phyloP scores from a whole-genome alignment of 331 rosid species.

The Acacia concinna region DNA sequence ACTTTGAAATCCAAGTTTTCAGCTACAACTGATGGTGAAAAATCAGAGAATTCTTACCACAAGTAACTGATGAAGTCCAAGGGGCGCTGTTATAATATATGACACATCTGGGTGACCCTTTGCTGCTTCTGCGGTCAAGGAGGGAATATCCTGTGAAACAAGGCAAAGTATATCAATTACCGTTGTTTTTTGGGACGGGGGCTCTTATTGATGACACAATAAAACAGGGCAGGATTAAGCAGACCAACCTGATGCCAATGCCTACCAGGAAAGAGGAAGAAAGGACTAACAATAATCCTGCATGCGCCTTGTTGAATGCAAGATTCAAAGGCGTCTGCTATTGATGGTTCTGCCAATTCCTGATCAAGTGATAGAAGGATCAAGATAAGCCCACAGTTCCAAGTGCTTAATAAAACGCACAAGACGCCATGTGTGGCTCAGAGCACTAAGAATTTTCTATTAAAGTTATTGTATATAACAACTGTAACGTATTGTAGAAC shows the following conservation, averaged over 20 bases:
- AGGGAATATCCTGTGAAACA: slow-evolving; percentile 81
- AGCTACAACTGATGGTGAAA: background rate
- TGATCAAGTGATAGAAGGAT: slow-evolving; percentile 34
- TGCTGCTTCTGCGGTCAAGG: slow-evolving; percentile 84
- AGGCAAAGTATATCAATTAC: slow-evolving; percentile 5
- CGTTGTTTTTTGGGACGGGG: background rate
- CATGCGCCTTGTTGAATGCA: slow-evolving; percentile 72
- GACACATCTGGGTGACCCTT: slow-evolving; percentile 78
- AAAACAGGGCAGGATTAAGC: slow-evolving; percentile 4
- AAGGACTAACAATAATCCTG: slow-evolving; percentile 72
- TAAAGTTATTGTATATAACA: background rate
- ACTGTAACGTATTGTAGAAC: background rate
- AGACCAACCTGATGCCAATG: slow-evolving; percentile 81
- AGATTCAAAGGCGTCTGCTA: slow-evolving; percentile 60
- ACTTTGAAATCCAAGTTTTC: background rate
- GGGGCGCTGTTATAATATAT: slow-evolving; percentile 80
- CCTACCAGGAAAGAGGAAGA: slow-evolving; percentile 87
- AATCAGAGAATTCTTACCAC: slow-evolving; percentile 58
- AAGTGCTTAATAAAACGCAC: slow-evolving; percentile 23
- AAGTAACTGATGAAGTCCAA: slow-evolving; percentile 77
- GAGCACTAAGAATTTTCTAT: background rate
- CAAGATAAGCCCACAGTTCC: background rate
- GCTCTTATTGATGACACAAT: background rate
- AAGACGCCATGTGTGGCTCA: background rate
- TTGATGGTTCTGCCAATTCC: slow-evolving; percentile 93